Conservation (phyloP, 495 filamentous ascomycete genomes). For the Aspergillus biplanus region DNA sequence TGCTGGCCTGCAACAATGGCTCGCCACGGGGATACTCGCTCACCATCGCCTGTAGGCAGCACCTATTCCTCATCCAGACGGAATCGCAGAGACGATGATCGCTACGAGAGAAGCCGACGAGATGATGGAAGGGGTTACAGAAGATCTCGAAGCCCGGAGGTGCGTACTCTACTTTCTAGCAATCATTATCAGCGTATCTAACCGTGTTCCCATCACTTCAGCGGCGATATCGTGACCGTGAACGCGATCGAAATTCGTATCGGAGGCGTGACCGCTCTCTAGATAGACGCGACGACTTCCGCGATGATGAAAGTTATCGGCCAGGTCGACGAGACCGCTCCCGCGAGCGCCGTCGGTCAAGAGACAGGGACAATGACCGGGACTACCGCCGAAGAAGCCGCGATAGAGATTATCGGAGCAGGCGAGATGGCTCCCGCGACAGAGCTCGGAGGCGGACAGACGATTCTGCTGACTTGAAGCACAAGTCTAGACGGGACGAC, state of each 20-base stretch:
- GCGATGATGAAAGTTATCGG: slow-evolving; percentile 71
- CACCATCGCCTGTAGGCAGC: slow-evolving; percentile 95
- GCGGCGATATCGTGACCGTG: slow-evolving; percentile 64
- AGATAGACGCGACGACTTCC: slow-evolving; percentile 68
- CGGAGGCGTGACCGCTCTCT: slow-evolving; percentile 74
- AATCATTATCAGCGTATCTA: slow-evolving; percentile 22
- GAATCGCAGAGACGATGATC: slow-evolving; percentile 75
- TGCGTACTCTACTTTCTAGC: slow-evolving; percentile 42
- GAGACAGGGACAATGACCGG: slow-evolving; percentile 61
- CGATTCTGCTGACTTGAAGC: slow-evolving; percentile 74
- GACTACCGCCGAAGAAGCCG: slow-evolving; percentile 68
- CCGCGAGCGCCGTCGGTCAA: slow-evolving; percentile 62
- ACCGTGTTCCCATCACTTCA: slow-evolving; percentile 36
- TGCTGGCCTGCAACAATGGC: slow-evolving; percentile 75
- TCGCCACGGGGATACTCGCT: slow-evolving; percentile 90
- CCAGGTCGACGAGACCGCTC: slow-evolving; percentile 63
- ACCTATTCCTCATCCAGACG: slow-evolving; percentile 75
- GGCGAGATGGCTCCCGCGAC: slow-evolving; percentile 82
- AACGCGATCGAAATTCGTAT: slow-evolving; percentile 60
- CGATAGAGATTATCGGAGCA: slow-evolving; percentile 73
- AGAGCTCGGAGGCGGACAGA: slow-evolving; percentile 69
- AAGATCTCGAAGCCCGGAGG: slow-evolving; percentile 75
- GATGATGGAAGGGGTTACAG: slow-evolving; percentile 65
- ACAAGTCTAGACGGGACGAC: slow-evolving; percentile 70
- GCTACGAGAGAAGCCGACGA: slow-evolving; percentile 65